Conservation (phyloP, 2,329 filamentous ascomycete genomes). For the Apiospora marii region DNA sequence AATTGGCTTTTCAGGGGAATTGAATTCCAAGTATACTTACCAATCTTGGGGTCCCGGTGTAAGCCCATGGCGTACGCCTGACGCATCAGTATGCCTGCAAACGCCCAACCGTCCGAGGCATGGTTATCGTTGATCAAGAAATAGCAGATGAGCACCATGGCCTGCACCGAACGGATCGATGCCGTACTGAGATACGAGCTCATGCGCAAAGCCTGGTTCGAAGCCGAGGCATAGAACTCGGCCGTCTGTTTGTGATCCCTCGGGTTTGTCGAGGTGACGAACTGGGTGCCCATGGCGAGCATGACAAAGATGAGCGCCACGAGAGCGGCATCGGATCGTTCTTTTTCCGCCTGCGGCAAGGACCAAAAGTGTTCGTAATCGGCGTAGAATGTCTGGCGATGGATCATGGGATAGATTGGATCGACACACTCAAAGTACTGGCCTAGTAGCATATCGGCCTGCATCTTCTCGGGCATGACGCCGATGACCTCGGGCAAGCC, state of each 20-base stretch:
- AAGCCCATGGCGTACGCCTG: slow-evolving; percentile 85
- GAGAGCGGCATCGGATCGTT: slow-evolving; percentile 70
- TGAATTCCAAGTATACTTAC: slow-evolving; percentile 41
- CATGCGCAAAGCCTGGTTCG: slow-evolving; percentile 78
- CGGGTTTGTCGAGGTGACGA: slow-evolving; percentile 67
- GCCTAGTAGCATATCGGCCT: slow-evolving; percentile 73
- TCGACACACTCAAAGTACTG: slow-evolving; percentile 77
- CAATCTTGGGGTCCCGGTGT: slow-evolving; percentile 80
- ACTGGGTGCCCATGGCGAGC: slow-evolving; percentile 81
- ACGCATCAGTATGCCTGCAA: slow-evolving; percentile 78
- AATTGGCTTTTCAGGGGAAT: no score
- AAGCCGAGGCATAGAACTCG: slow-evolving; percentile 82
- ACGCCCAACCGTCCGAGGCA: slow-evolving; percentile 83
- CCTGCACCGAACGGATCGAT: slow-evolving; percentile 75
- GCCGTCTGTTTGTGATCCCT: slow-evolving; percentile 76
- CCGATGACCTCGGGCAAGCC: slow-evolving; percentile 78
- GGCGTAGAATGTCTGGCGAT: slow-evolving; percentile 76
- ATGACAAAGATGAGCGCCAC: slow-evolving; percentile 79
- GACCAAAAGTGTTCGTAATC: slow-evolving; percentile 84
- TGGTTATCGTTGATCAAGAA: slow-evolving; percentile 89
- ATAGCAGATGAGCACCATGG: slow-evolving; percentile 84
- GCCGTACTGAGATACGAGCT: slow-evolving; percentile 80
- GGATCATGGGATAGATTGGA: slow-evolving; percentile 82
- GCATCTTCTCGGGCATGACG: slow-evolving; percentile 77
- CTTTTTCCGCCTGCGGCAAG: slow-evolving; percentile 63